Base-by-base conservation (phyloP, 2,329 filamentous ascomycete species). In the Pyricularia pennisetigena region DNA sequence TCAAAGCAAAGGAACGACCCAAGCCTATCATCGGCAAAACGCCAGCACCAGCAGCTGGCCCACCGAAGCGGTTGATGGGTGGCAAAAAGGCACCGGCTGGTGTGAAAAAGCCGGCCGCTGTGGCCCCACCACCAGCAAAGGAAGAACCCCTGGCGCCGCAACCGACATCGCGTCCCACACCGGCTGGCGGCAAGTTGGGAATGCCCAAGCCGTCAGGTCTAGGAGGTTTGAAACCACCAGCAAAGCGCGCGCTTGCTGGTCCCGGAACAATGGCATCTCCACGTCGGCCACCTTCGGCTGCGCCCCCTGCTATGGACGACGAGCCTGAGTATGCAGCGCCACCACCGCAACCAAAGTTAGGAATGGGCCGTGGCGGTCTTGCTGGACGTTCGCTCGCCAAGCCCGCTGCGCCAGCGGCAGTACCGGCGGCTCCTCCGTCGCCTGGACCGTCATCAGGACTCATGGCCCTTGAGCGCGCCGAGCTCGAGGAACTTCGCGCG, bases 1-100 rank as follows among this genome's bases (percentile, higher is more conserved):
- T 96, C 68, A 94, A 93, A 76, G 90, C 92, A 30, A 96, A 95
- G 76, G 93, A 93, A 76, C 97, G 97, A 79, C 94, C 94, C 0
- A 97, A 97, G 80, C 86, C 92, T 2, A 67, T 67, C 23, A 28
- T 86, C 88, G 9, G 85, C 85, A 49, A 82, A 87, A 28, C 59
- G 14, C 63, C 63, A 10, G 57, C 69, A 2, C 59, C 59, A 28
- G 84, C 86, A 54, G 76, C 82, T 12, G 82, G 80, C 5, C 72
- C 79, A 10, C 83, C 82, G 72, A 86, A 82, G 73, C 78, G 76
- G 70, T 32, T 74, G 12, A 70, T 72, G 26, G 72, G 72, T 28
- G 77, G 83, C 4, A 88, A 85, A 74, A 87, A 86, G 72, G 76
- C 74, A n/a, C 75, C 80, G 2, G 74, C 77, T 3, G 76, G 76